These are phyloP conservation scores for Trichoderma sp. DNA, from an alignment of 2,329 filamentous ascomycete species.

Conservation along the genomic window DNA sequence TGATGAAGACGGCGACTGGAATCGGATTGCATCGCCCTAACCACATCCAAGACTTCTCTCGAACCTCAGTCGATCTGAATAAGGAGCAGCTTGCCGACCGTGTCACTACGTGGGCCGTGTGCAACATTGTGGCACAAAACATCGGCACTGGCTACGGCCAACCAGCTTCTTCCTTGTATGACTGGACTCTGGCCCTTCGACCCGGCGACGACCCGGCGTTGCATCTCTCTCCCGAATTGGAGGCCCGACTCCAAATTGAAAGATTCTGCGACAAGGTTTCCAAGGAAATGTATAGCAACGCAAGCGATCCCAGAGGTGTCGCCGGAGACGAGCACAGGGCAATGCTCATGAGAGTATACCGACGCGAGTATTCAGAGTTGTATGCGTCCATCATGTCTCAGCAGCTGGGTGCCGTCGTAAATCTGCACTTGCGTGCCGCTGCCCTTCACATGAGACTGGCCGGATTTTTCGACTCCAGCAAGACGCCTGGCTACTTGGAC, in stretches of 20 bases:
- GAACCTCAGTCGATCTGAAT: slow-evolving; percentile 70
- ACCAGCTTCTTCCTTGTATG: slow-evolving; percentile 73
- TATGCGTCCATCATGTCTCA: slow-evolving; percentile 60
- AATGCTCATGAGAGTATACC: slow-evolving; percentile 65
- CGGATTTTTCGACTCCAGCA: slow-evolving; percentile 77
- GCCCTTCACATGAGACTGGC: slow-evolving; percentile 73
- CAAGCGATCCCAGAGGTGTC: slow-evolving; percentile 67
- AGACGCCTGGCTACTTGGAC: slow-evolving; percentile 67
- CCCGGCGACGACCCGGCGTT: slow-evolving; percentile 60
- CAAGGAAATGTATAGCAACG: slow-evolving; percentile 76
- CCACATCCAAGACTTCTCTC: slow-evolving; percentile 79
- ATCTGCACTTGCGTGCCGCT: slow-evolving; percentile 69
- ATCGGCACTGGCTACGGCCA: slow-evolving; percentile 83
- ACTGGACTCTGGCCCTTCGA: slow-evolving; percentile 66
- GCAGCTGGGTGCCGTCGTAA: slow-evolving; percentile 56
- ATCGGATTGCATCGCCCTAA: slow-evolving; percentile 79
- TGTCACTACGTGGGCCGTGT: slow-evolving; percentile 78
- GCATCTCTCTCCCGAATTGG: slow-evolving; percentile 60
- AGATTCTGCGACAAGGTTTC: slow-evolving; percentile 75
- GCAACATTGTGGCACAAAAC: slow-evolving; percentile 79
- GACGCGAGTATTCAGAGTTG: slow-evolving; percentile 62
- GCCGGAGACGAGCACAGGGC: slow-evolving; percentile 65
- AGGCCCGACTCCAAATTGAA: slow-evolving; percentile 68
- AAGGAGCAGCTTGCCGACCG: slow-evolving; percentile 77
- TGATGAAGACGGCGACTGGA: slow-evolving; percentile 85